Percentiles rank a stretch among this genome's conserved stretches.
Evolutionary conservation across 148 eudicot genomes (phyloP).

Genomic region (Heliamphora exappendiculata): DNA sequence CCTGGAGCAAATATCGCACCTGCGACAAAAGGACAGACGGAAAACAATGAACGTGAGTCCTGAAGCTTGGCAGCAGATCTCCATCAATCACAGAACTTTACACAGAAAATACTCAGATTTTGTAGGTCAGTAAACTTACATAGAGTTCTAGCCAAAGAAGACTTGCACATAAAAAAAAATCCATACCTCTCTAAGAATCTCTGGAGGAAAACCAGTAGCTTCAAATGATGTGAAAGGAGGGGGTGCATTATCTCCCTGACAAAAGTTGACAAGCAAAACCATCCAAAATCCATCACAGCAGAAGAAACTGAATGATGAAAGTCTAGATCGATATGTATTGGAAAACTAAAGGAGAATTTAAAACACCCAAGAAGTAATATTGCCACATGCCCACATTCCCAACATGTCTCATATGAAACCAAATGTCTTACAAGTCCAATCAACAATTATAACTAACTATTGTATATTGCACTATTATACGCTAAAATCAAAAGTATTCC

Average conservation of each 20-base stretch:
- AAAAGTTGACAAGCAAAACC: neutral
- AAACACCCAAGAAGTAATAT: neutral
- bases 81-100: conserved; percentile 45
- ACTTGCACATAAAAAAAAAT: conserved; percentile 12
- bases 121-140: conserved; percentile 28
- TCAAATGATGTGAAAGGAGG: conserved; percentile 75
- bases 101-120: conserved; percentile 18
- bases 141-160: conserved; percentile 12
- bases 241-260: conserved; percentile 75
- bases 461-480: neutral
- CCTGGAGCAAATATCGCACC: conserved; percentile 99
- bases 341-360: neutral
- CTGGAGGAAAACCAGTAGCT: conserved; percentile 69
- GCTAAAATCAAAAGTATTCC: neutral
- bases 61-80: conserved; percentile 35
- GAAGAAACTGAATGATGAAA: neutral
- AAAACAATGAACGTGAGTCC: conserved; percentile 49
- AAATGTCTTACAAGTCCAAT: neutral
- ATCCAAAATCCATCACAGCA: neutral
- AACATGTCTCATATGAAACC: neutral
- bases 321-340: neutral
- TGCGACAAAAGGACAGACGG: conserved; percentile 69
- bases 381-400: neutral
- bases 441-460: neutral
- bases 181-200: conserved; percentile 72